phyloP scores from a whole-genome alignment of 1,284 basidiomycete genomes.

The Ganoderma sinense region DNA sequence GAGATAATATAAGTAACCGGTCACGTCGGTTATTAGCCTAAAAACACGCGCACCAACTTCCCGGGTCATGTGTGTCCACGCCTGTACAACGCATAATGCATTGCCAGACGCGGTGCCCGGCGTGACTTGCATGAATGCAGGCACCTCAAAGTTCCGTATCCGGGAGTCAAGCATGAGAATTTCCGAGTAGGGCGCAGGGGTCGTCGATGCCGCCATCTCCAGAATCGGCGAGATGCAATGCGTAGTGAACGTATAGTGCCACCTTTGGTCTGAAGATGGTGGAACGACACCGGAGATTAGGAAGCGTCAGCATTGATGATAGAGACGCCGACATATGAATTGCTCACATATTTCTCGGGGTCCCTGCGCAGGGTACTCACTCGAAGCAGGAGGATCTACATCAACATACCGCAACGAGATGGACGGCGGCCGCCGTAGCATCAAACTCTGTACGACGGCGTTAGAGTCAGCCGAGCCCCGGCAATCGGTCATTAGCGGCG shows the following conservation, averaged over 20 bases:
- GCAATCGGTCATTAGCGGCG: neutral
- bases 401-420: conserved; percentile 39
- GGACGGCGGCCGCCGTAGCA: conserved; percentile 42
- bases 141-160: conserved; percentile 40
- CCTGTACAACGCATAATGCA: conserved; percentile 37
- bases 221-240: conserved; percentile 40
- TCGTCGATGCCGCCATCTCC: conserved; percentile 32
- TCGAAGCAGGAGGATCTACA: conserved; percentile 34
- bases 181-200: conserved; percentile 37
- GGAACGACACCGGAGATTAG: neutral
- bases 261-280: conserved; percentile 36
- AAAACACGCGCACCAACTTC: conserved; percentile 58
- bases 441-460: conserved; percentile 33
- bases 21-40: neutral
- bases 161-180: conserved; percentile 38
- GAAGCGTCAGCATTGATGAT: neutral
- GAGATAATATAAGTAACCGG: conserved; percentile 13
- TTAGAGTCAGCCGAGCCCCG: neutral
- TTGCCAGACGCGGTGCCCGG: conserved; percentile 33
- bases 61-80: conserved; percentile 50
- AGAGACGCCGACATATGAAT: conserved; percentile 1
- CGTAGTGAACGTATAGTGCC: conserved; percentile 40
- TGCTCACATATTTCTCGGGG: conserved; percentile 28
- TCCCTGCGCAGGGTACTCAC: conserved; percentile 26
- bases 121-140: conserved; percentile 34